A percentile compares a stretch with the other conserved stretches of the same genome.
phyloP scores from a whole-genome alignment of 768 basidiomycete genomes.

The Psilocybe azurescens region DNA sequence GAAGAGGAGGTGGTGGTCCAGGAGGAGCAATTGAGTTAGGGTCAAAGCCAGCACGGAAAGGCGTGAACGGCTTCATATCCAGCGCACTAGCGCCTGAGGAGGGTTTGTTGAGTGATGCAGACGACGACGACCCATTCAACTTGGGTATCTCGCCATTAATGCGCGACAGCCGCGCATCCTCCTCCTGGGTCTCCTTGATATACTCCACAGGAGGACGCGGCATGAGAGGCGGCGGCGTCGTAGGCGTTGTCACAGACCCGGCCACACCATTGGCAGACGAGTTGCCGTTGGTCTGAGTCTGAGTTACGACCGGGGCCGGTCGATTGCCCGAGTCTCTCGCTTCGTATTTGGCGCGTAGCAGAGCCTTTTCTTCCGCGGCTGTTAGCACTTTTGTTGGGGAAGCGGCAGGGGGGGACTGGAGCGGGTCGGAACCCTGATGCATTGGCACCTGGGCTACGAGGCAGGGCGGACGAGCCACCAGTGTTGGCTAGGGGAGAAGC shows the following conservation, averaged over 20 bases:
- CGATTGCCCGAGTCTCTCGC: slow-evolving; percentile 46
- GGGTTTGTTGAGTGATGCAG: slow-evolving; percentile 9
- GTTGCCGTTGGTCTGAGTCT: slow-evolving; percentile 13
- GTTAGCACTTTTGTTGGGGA: slow-evolving; percentile 44
- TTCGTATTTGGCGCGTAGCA: slow-evolving; percentile 66
- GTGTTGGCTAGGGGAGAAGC: slow-evolving; percentile 24
- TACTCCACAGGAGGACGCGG: slow-evolving; percentile 82
- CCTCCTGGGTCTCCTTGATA: slow-evolving; percentile 82
- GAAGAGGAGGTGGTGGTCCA: too few species aligned
- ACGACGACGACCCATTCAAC: slow-evolving; percentile 23
- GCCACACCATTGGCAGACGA: slow-evolving; percentile 12
- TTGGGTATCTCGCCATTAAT: slow-evolving; percentile 35
- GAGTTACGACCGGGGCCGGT: slow-evolving; percentile 17
- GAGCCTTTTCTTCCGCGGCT: slow-evolving; percentile 82
- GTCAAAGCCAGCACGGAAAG: slow-evolving; percentile 48
- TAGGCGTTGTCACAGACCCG: slow-evolving; percentile 22
- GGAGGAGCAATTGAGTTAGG: slow-evolving; percentile 8
- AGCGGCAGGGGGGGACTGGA: slow-evolving; percentile 35
- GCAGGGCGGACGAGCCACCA: slow-evolving; percentile 20
- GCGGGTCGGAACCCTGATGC: slow-evolving; percentile 33
- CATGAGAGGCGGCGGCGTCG: slow-evolving; percentile 70
- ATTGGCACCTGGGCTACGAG: slow-evolving; percentile 25
- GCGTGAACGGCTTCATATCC: slow-evolving; percentile 53
- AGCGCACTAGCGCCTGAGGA: slow-evolving; percentile 23
- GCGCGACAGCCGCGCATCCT: slow-evolving; percentile 62